Evolutionary conservation across 441 rosid genomes (phyloP).

Genomic region (Francoa sonchifolia): DNA sequence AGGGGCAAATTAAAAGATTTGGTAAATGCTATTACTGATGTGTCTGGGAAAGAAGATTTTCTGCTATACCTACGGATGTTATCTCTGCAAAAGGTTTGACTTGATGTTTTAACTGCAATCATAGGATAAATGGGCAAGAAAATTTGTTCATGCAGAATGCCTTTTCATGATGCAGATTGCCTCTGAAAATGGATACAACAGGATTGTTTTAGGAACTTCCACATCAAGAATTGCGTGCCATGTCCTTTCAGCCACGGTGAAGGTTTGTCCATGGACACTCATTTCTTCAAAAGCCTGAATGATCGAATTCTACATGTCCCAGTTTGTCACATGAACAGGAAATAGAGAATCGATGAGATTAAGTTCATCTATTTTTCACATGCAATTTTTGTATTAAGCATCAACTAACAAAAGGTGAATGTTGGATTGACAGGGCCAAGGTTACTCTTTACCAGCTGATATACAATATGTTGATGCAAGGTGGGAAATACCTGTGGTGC

Average conservation of each 20-base stretch:
- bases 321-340: no score
- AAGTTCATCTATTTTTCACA: no score
- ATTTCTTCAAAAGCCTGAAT: no score
- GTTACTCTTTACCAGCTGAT: constrained; percentile 89
- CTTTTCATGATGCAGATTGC: constrained; percentile 41
- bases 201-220: constrained; percentile 61
- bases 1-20: constrained; percentile 34
- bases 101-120: background rate
- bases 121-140: background rate
- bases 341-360: no score
- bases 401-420: no score
- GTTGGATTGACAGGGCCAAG: constrained; percentile 54
- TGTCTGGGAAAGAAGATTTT: constrained; percentile 80
- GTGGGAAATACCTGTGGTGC: constrained; percentile 74
- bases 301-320: no score
- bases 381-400: no score
- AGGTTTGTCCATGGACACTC: constrained; percentile 38
- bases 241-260: constrained; percentile 77
- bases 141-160: background rate
- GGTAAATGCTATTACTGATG: constrained; percentile 37
- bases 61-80: constrained; percentile 46
- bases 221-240: constrained; percentile 77
- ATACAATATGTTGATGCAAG: constrained; percentile 84
- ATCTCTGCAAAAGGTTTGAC: constrained; percentile 64
- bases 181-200: constrained; percentile 57